Percentiles rank a stretch among this genome's conserved stretches.
These are phyloP conservation scores for Elaeis guineensis DNA, from an alignment of 176 grass and related monocot genomes.

Conservation along the genomic window DNA sequence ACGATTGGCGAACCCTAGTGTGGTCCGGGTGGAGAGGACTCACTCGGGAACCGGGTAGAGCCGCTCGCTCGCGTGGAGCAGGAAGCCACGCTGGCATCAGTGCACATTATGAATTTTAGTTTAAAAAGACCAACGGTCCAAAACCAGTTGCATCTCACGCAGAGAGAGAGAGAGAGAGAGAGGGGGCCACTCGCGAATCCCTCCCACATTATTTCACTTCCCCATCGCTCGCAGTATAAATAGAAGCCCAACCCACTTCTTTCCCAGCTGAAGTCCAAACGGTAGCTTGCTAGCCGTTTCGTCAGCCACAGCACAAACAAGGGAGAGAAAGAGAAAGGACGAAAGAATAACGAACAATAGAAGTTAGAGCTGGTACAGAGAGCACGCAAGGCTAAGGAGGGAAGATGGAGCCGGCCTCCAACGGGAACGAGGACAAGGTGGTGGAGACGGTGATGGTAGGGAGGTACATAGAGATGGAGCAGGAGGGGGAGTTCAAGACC, in stretches of 20 bases:
- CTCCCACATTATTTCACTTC: constrained; percentile 27
- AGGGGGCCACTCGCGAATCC: constrained; percentile 11
- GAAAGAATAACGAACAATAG: no score
- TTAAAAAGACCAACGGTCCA: constrained; percentile 17
- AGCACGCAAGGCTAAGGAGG: neutral
- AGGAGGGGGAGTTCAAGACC: constrained; percentile 34
- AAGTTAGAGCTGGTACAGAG: no score
- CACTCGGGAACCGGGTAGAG: constrained; percentile 17
- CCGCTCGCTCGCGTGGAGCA: constrained; percentile 13
- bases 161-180: constrained; percentile 18
- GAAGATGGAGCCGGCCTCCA: constrained; percentile 46
- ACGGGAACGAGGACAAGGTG: constrained; percentile 58
- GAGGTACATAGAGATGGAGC: constrained; percentile 85
- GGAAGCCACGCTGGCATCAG: neutral
- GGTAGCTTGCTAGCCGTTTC: constrained; percentile 20
- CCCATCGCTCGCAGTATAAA: constrained; percentile 23
- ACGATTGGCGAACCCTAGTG: constrained; percentile 33
- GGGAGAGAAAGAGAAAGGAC: neutral
- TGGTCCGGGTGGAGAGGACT: constrained; percentile 30
- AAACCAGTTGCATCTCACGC: neutral
- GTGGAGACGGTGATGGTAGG: constrained; percentile 63
- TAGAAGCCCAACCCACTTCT: neutral
- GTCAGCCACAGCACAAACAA: constrained; percentile 1
- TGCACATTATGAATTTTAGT: neutral
- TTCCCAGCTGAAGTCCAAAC: constrained; percentile 6